Percentiles rank a stretch among this genome's conserved stretches.
phyloP scores from a whole-genome alignment of 2,329 filamentous ascomycete species.

The Ascochyta clinopodiicola region DNA sequence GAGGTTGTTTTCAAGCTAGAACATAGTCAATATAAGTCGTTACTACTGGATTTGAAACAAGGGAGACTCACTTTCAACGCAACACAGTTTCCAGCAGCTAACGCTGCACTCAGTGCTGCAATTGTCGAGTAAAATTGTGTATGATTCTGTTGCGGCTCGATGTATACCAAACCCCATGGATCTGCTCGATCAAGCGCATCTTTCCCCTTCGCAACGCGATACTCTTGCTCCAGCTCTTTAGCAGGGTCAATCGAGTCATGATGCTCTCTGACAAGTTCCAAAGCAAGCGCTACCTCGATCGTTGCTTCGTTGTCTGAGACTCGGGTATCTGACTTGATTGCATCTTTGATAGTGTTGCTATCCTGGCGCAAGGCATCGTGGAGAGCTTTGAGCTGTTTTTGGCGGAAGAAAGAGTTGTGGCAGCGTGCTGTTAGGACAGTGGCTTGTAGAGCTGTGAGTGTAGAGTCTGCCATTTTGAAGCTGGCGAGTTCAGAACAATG shows the following conservation, averaged over 20 bases:
- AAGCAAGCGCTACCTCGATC: conserved; percentile 51
- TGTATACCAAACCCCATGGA: conserved; percentile 55
- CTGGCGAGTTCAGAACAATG: background rate
- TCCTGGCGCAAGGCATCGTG: conserved; percentile 50
- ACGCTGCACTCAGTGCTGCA: conserved; percentile 51
- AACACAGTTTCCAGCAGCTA: conserved; percentile 61
- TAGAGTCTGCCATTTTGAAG: conserved; percentile 25
- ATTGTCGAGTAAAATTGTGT: conserved; percentile 54
- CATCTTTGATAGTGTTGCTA: conserved; percentile 46
- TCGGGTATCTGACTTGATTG: conserved; percentile 51
- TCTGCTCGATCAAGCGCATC: conserved; percentile 45
- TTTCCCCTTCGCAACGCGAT: conserved; percentile 50
- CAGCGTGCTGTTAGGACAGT: conserved; percentile 55
- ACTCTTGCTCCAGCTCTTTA: conserved; percentile 51
- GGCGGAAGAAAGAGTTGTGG: conserved; percentile 55
- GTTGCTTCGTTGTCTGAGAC: conserved; percentile 48
- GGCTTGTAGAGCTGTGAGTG: conserved; percentile 44
- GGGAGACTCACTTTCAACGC: conserved; percentile 53
- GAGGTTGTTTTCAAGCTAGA: conserved; percentile 51
- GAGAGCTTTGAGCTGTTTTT: conserved; percentile 55
- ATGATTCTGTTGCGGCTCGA: conserved; percentile 55
- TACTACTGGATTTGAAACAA: background rate
- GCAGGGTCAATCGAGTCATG: conserved; percentile 51
- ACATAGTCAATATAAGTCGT: background rate
- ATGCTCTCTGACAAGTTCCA: conserved; percentile 50